phyloP scores from a whole-genome alignment of 805 yeast species.

The Kodamaea kaohsiungensis region DNA sequence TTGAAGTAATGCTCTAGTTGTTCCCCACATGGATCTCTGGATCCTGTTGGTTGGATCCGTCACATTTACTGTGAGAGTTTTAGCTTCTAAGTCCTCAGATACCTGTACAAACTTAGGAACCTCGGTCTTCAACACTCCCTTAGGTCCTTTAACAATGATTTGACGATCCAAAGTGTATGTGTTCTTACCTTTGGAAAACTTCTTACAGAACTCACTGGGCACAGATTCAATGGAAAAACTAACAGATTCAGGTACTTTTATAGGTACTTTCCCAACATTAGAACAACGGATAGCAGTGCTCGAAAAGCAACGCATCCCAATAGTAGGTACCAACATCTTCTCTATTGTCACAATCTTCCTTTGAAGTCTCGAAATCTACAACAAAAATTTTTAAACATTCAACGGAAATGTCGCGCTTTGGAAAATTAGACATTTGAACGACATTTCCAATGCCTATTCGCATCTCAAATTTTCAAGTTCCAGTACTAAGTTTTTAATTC shows the following conservation, averaged over 20 bases:
- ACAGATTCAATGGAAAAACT: constrained; percentile 47
- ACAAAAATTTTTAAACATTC: background rate
- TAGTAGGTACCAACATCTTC: background rate
- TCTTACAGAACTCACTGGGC: constrained; percentile 53
- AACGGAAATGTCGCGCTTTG: background rate
- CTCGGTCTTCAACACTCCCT: constrained; percentile 62
- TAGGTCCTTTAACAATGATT: constrained; percentile 72
- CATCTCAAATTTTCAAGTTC: constrained; percentile 7
- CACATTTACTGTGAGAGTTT: constrained; percentile 56
- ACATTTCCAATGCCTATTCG: background rate
- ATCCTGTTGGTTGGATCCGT: constrained; percentile 53
- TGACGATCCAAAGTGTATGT: constrained; percentile 57
- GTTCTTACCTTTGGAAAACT: constrained; percentile 67
- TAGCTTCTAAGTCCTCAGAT: constrained; percentile 26
- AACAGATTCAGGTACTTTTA: constrained; percentile 66
- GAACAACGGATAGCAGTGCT: constrained; percentile 35
- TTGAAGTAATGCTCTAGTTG: constrained; percentile 73
- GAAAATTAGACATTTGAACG: background rate
- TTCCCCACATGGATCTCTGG: constrained; percentile 95
- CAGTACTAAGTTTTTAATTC: background rate
- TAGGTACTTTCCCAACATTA: constrained; percentile 81
- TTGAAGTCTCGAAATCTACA: background rate
- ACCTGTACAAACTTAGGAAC: constrained; percentile 72
- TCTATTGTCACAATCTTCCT: background rate
- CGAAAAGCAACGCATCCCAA: constrained; percentile 16